A percentile compares a stretch with the other conserved stretches of the same genome.
Evolutionary conservation across 2,329 filamentous ascomycete genomes (phyloP).

Genomic region (Monosporascus sp.): DNA sequence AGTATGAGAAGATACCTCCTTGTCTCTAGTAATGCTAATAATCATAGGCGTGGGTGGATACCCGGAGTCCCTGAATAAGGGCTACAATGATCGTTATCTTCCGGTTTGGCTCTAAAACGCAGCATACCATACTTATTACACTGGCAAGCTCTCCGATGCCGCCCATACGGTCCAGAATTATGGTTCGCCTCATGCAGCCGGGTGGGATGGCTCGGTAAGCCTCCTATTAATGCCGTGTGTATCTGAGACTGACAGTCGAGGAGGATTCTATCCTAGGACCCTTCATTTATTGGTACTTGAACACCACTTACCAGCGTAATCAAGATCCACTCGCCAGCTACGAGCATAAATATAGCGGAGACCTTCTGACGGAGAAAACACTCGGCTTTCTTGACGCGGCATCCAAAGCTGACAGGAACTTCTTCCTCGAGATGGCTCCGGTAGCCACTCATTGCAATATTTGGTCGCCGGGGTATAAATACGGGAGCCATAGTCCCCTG

Average conservation of each 20-base stretch:
- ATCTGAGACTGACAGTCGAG: not conserved
- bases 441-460: conserved; percentile 51
- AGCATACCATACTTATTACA: conserved; percentile 71
- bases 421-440: conserved; percentile 55
- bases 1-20: conserved; percentile 48
- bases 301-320: conserved; percentile 54
- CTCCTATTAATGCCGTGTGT: not conserved
- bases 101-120: conserved; percentile 65
- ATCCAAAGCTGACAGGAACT: conserved; percentile 42
- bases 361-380: conserved; percentile 48
- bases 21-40: conserved; percentile 8
- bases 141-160: conserved; percentile 68
- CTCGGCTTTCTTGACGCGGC: conserved; percentile 50
- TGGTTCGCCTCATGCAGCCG: conserved; percentile 45
- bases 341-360: conserved; percentile 48
- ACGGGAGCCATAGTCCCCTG: conserved; percentile 17
- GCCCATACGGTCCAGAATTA: conserved; percentile 59
- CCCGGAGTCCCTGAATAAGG: conserved; percentile 59
- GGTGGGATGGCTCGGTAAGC: conserved; percentile 50
- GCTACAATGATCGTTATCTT: conserved; percentile 61
- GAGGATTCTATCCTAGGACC: conserved; percentile 51
- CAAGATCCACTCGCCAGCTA: conserved; percentile 47
- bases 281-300: conserved; percentile 58
- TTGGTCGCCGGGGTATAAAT: conserved; percentile 14
- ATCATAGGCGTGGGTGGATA: conserved; percentile 43